Evolutionary conservation across 2,329 filamentous ascomycete species (phyloP).

Genomic region (Penicillium hesseltinei): DNA sequence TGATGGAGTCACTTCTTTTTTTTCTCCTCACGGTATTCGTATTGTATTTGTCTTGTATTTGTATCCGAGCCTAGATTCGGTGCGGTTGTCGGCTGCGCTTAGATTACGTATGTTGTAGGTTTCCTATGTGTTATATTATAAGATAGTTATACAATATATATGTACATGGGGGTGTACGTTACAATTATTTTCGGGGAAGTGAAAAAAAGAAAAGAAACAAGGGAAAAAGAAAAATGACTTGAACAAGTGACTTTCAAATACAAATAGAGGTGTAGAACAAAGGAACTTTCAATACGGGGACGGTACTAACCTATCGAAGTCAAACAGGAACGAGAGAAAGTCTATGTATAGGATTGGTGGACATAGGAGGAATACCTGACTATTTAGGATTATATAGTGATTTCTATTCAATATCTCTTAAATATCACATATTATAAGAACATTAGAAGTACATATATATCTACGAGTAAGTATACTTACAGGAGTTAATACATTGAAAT

Average conservation of each 20-base stretch:
- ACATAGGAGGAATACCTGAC: not conserved
- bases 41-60: not conserved
- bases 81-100: not conserved
- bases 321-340: too few relatives aligned
- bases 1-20: not conserved
- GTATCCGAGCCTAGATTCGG: not conserved
- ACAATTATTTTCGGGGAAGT: not conserved
- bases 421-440: not conserved
- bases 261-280: not conserved
- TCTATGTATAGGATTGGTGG: too few relatives aligned
- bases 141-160: too few relatives aligned
- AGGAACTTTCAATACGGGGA: not conserved
- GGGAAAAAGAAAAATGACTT: not conserved
- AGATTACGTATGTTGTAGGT: not conserved
- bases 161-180: not conserved
- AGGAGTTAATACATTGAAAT: not conserved
- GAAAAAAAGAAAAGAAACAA: not conserved
- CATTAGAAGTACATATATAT: not conserved
- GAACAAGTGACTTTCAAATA: not conserved
- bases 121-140: not conserved
- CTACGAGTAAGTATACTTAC: not conserved
- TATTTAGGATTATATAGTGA: not conserved
- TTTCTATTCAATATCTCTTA: not conserved
- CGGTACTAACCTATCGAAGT: not conserved
- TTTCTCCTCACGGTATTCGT: conserved; percentile 10